These are phyloP conservation scores for Aspergillus sp. DNA, from an alignment of 2,329 filamentous ascomycete species.

Conservation along the genomic window DNA sequence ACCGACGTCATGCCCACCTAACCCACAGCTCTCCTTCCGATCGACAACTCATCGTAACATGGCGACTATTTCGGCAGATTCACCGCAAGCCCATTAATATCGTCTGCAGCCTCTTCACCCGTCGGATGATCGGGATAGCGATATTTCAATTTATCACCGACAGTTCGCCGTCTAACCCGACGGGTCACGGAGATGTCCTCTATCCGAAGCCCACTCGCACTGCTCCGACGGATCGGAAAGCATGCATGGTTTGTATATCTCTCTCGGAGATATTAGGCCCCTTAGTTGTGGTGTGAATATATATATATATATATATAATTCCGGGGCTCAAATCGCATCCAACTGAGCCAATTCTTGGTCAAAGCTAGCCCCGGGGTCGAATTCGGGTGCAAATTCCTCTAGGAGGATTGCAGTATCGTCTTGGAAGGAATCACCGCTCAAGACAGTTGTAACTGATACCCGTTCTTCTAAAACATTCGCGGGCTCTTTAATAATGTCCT, in stretches of 20 bases:
- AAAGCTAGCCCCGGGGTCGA: slow-evolving; percentile 22
- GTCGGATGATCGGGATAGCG: slow-evolving; percentile 2
- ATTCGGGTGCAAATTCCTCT: slow-evolving; percentile 23
- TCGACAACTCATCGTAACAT: background rate
- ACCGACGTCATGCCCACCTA: background rate
- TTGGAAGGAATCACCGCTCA: slow-evolving; percentile 30
- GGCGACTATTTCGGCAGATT: background rate
- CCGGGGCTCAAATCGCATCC: slow-evolving; percentile 12
- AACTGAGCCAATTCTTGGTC: slow-evolving; percentile 20
- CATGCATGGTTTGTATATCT: background rate
- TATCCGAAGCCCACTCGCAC: slow-evolving; percentile 21
- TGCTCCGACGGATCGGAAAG: slow-evolving; percentile 27
- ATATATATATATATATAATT: background rate
- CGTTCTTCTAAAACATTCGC: slow-evolving; percentile 9
- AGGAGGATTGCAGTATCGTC: slow-evolving; percentile 36
- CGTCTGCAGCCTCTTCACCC: background rate
- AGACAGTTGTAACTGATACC: background rate
- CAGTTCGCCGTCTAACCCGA: slow-evolving; percentile 7
- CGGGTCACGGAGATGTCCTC: slow-evolving; percentile 10
- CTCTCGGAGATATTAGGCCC: background rate
- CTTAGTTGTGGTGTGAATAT: background rate
- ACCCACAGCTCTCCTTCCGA: background rate
- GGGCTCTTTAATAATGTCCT: slow-evolving; percentile 26
- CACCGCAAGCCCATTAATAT: background rate
- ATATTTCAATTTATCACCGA: slow-evolving; percentile 10